These are phyloP conservation scores for Sporothrix dimorphospora DNA, from an alignment of 2,329 filamentous ascomycete species.

Conservation along the genomic window DNA sequence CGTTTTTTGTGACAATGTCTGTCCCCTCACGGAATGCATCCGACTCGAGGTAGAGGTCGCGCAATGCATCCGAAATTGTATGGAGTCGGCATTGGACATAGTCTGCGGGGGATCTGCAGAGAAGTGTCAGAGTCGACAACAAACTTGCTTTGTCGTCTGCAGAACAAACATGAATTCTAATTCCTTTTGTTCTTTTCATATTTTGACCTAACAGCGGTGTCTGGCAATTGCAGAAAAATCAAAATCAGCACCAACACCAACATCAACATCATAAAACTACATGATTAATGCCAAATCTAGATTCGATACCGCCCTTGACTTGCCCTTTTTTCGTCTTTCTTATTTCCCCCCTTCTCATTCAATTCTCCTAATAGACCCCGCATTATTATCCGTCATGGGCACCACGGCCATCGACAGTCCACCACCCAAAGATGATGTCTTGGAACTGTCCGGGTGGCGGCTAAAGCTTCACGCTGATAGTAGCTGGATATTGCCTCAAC, in stretches of 20 bases:
- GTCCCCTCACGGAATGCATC: neutral
- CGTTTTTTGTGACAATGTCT: too few relatives aligned
- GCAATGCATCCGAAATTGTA: neutral
- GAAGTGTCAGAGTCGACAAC: neutral
- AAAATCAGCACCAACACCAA: too few relatives aligned
- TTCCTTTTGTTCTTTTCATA: neutral
- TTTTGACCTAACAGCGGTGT: neutral
- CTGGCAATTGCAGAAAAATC: too few relatives aligned
- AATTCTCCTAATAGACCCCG: neutral
- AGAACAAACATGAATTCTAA: neutral
- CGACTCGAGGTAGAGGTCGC: neutral
- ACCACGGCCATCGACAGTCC: neutral
- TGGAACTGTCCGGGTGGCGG: constrained; percentile 1
- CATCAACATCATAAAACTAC: too few relatives aligned
- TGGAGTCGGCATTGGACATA: neutral
- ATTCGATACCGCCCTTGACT: neutral
- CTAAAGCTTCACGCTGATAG: neutral
- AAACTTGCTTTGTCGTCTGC: neutral
- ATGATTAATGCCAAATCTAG: neutral
- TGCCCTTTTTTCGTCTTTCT: neutral
- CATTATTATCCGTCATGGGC: neutral
- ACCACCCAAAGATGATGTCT: neutral
- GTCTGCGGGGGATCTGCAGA: neutral
- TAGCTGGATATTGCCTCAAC: neutral
- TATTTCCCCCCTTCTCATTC: neutral